phyloP scores from a whole-genome alignment of 345 rosid species.

The Geranium rotundifolium region DNA sequence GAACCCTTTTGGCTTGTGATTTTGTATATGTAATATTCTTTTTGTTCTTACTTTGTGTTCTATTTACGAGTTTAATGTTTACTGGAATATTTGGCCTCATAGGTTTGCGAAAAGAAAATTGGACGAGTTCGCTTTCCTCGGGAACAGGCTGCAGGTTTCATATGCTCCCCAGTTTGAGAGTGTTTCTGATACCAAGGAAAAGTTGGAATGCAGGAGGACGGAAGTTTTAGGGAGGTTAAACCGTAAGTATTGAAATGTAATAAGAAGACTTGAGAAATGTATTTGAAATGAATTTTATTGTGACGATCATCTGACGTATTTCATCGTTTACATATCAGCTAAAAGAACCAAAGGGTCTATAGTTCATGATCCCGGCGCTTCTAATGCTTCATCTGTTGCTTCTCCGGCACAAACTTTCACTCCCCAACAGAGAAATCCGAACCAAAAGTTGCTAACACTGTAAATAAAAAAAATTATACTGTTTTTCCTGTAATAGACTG shows the following conservation, averaged over 20 bases:
- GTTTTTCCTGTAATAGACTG: background rate
- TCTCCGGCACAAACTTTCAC: slow-evolving; percentile 8
- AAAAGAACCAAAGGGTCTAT: slow-evolving; percentile 26
- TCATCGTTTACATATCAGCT: slow-evolving; percentile 24
- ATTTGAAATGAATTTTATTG: background rate
- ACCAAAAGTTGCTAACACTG: background rate
- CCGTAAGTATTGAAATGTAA: slow-evolving; percentile 25
- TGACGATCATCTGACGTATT: background rate
- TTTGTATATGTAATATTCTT: background rate
- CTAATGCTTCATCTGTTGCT: slow-evolving; percentile 11
- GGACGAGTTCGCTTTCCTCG: slow-evolving; percentile 70
- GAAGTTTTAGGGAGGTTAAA: slow-evolving; percentile 59
- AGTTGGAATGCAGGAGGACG: slow-evolving; percentile 68
- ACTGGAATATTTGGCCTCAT: background rate
- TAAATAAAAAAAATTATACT: background rate
- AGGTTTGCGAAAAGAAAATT: slow-evolving; percentile 88
- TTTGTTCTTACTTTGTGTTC: background rate
- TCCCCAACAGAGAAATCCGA: slow-evolving; percentile 7
- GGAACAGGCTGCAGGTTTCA: slow-evolving; percentile 55
- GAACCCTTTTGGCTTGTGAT: background rate
- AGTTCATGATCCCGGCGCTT: slow-evolving; percentile 10
- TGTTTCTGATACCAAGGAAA: slow-evolving; percentile 55
- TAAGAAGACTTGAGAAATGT: background rate
- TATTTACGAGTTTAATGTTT: background rate
- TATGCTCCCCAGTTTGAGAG: slow-evolving; percentile 80